Conservation (phyloP, 2,329 filamentous ascomycete species). For the Blastomyces gilchristii region DNA sequence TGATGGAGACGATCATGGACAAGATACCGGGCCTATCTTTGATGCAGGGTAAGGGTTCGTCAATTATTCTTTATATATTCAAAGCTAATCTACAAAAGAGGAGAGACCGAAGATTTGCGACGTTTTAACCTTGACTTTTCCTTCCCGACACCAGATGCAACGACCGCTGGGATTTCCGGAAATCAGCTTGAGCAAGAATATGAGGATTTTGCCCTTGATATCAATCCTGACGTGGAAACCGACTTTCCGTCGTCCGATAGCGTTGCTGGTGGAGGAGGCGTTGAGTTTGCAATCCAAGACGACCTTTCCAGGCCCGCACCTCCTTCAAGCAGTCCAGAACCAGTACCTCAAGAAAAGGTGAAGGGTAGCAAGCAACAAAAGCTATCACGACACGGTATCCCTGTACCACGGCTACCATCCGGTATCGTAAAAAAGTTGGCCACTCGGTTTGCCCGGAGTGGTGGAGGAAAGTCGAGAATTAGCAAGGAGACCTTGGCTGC, state of each 20-base stretch:
- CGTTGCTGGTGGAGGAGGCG: constrained; percentile 23
- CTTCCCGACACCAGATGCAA: constrained; percentile 29
- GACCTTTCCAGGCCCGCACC: constrained; percentile 23
- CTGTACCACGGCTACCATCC: constrained; percentile 63
- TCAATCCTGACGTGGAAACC: constrained; percentile 21
- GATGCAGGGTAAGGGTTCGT: constrained; percentile 26
- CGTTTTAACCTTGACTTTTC: constrained; percentile 34
- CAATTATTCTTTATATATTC: neutral
- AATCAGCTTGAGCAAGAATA: constrained; percentile 27
- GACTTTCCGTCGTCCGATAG: constrained; percentile 21
- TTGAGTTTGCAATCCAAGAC: constrained; percentile 25
- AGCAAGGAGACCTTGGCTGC: constrained; percentile 62
- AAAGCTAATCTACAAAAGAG: constrained; percentile 23
- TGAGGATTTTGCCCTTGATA: constrained; percentile 26
- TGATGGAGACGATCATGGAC: constrained; percentile 16
- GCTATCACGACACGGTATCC: constrained; percentile 59
- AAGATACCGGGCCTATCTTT: constrained; percentile 31
- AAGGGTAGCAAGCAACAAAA: constrained; percentile 40
- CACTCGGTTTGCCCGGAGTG: constrained; percentile 58
- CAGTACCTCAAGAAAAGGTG: constrained; percentile 24
- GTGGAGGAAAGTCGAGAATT: constrained; percentile 57
- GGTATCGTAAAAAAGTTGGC: constrained; percentile 58
- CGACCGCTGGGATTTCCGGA: constrained; percentile 23
- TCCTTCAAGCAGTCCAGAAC: constrained; percentile 27
- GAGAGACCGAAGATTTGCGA: constrained; percentile 36